A percentile compares a stretch with the other conserved stretches of the same genome.
Evolutionary conservation across 306 rosid species (phyloP).

Genomic region (Begonia loranthoides): DNA sequence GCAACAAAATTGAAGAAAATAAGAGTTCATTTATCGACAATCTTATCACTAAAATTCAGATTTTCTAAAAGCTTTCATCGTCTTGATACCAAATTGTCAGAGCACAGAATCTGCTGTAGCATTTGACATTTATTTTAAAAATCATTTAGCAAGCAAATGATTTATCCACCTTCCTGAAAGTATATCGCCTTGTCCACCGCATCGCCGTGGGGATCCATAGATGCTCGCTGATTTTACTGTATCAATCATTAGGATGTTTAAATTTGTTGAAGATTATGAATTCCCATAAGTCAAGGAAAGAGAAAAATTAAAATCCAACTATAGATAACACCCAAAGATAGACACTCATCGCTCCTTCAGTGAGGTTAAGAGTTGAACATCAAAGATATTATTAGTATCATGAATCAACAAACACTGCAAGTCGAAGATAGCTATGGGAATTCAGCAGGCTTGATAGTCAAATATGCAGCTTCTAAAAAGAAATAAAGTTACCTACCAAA

Average conservation of each 20-base stretch:
- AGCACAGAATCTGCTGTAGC: no score
- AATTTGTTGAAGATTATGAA: neutral
- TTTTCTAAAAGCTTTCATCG: neutral
- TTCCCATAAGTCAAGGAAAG: neutral
- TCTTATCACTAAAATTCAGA: neutral
- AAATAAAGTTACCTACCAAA: no score
- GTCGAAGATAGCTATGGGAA: no score
- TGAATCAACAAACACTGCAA: no score
- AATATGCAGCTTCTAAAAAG: neutral
- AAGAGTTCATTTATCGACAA: neutral
- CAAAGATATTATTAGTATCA: no score
- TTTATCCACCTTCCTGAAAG: conserved; percentile 68
- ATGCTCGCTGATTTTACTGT: conserved; percentile 71
- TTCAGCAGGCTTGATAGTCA: neutral
- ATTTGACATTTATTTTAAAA: no score
- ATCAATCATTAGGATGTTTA: neutral
- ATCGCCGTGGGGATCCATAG: conserved; percentile 83
- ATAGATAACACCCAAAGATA: no score
- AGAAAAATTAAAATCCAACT: neutral
- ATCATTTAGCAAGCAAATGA: no score
- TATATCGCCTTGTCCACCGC: conserved; percentile 94
- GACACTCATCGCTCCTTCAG: no score
- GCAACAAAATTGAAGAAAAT: neutral
- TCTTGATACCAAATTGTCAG: neutral
- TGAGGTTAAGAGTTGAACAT: no score